Evolutionary conservation across 495 filamentous ascomycete genomes (phyloP).

Genomic region (Bombardia bombarda): DNA sequence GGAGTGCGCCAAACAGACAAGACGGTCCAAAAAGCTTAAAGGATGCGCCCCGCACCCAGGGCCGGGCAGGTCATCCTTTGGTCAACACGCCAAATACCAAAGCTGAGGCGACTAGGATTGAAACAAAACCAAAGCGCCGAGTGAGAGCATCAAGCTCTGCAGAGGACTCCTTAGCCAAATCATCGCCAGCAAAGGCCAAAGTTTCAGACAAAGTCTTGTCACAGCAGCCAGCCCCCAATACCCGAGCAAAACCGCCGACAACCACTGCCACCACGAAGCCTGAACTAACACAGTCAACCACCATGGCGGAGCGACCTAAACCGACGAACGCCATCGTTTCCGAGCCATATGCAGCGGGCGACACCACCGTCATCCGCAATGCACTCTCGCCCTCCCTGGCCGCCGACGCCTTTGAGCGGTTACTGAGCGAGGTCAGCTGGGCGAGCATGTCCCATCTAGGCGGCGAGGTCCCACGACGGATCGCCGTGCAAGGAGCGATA

Average conservation of each 20-base stretch:
- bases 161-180: too few relatives aligned
- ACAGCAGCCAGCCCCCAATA: too few relatives aligned
- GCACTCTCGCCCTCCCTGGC: slow-evolving; percentile 47
- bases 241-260: not conserved
- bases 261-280: too few relatives aligned
- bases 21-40: too few relatives aligned
- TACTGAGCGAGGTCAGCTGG: slow-evolving; percentile 76
- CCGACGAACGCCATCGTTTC: slow-evolving; percentile 6
- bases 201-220: not conserved
- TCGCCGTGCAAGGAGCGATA: slow-evolving; percentile 77
- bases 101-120: too few relatives aligned
- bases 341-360: slow-evolving; percentile 57
- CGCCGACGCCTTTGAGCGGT: slow-evolving; percentile 56
- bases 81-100: too few relatives aligned
- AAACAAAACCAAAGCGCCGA: too few relatives aligned
- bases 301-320: not conserved
- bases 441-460: slow-evolving; percentile 87
- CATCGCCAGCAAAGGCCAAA: not conserved
- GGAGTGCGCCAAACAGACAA: too few relatives aligned
- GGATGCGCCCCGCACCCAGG: too few relatives aligned
- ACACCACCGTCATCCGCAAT: slow-evolving; percentile 67
- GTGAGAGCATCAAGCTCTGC: too few relatives aligned
- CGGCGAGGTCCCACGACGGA: slow-evolving; percentile 87
- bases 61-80: too few relatives aligned
- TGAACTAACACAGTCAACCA: not conserved